Evolutionary conservation across 192 early-diverging fungal genomes (phyloP).

Genomic region (Backusella macrospora): DNA sequence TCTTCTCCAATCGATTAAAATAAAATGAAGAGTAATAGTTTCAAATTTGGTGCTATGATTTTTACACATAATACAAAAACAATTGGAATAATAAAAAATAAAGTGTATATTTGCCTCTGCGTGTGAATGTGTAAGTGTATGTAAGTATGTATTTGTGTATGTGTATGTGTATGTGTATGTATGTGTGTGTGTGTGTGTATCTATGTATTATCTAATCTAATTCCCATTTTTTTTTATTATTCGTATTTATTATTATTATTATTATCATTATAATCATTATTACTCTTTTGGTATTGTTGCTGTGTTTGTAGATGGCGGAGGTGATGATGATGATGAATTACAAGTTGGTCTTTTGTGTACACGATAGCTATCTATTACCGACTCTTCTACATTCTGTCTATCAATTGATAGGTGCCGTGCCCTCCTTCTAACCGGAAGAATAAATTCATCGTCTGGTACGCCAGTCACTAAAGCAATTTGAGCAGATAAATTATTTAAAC

Average conservation of each 20-base stretch:
- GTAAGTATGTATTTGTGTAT: no score
- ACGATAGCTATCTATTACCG: background rate
- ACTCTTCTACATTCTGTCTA: background rate
- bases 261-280: background rate
- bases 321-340: background rate
- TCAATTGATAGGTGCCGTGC: constrained; percentile 19
- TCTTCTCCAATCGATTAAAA: no score
- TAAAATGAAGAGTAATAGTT: no score
- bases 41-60: no score
- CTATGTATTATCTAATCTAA: no score
- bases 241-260: background rate
- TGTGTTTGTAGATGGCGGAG: background rate
- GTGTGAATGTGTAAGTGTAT: no score
- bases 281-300: background rate
- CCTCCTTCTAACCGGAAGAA: background rate
- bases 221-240: background rate
- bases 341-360: constrained; percentile 1
- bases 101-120: no score
- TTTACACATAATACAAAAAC: no score
- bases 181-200: no score
- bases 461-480: background rate
- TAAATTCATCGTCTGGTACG: background rate
- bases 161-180: no score
- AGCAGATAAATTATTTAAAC: background rate
- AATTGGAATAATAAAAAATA: no score